Percentiles rank a stretch among this genome's conserved stretches.
Evolutionary conservation across 176 grass and related monocot genomes (phyloP).

Genomic region (Hsuehochloa calcarea): DNA sequence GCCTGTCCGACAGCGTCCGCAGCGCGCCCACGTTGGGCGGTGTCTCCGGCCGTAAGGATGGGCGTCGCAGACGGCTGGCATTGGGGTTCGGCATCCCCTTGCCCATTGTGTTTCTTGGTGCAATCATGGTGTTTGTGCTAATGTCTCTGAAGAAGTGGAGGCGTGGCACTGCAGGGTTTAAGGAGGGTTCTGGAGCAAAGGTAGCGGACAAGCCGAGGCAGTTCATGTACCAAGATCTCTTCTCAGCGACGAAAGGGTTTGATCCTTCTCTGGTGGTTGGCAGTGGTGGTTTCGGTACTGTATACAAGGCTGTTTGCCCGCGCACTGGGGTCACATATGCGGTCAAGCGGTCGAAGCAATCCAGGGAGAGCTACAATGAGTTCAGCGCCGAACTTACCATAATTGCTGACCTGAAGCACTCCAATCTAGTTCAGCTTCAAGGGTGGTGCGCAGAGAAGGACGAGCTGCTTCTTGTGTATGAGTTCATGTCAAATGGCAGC

Average conservation of each 20-base stretch:
- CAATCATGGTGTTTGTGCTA: slow-evolving; percentile 39
- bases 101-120: slow-evolving; percentile 14
- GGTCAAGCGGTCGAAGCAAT: slow-evolving; percentile 49
- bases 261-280: slow-evolving; percentile 47
- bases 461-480: background rate
- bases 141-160: slow-evolving; percentile 41
- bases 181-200: background rate
- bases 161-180: background rate
- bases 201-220: slow-evolving; percentile 23
- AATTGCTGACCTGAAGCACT: slow-evolving; percentile 47
- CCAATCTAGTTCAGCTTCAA: slow-evolving; percentile 56
- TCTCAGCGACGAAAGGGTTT: slow-evolving; percentile 38
- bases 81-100: slow-evolving; percentile 31
- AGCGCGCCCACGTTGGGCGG: background rate
- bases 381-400: slow-evolving; percentile 49
- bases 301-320: slow-evolving; percentile 42
- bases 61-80: slow-evolving; percentile 20
- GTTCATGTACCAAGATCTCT: slow-evolving; percentile 48
- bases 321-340: slow-evolving; percentile 37
- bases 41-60: background rate
- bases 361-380: slow-evolving; percentile 41
- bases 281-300: slow-evolving; percentile 43
- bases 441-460: slow-evolving; percentile 52
- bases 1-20: slow-evolving; percentile 20
- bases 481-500: slow-evolving; percentile 56